These are phyloP conservation scores for Ophiocordyceps camponoti-leonardi DNA, from an alignment of 2,329 filamentous ascomycete species.

Conservation along the genomic window DNA sequence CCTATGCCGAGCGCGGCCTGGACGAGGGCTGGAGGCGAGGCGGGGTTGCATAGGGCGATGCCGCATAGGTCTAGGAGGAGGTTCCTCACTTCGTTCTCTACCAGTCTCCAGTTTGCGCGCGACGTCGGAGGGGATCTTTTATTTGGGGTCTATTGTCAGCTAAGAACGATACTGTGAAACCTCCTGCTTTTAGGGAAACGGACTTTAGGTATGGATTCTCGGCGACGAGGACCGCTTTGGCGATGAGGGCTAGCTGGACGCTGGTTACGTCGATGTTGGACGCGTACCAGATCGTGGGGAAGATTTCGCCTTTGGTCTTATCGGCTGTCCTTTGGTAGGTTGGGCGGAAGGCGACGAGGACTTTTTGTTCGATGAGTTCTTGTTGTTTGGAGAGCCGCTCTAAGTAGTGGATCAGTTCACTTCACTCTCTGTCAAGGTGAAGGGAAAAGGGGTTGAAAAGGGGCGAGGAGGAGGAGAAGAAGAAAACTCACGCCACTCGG, in stretches of 20 bases:
- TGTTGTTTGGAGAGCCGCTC: constrained; percentile 19
- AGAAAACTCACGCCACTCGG: constrained; percentile 18
- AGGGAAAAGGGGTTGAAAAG: not conserved
- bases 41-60: constrained; percentile 20
- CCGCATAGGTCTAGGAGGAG: constrained; percentile 21
- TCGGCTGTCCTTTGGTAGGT: constrained; percentile 17
- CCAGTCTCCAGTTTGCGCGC: constrained; percentile 15
- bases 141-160: no score
- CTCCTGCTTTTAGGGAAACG: no score
- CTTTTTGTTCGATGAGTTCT: constrained; percentile 15
- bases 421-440: no score
- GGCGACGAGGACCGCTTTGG: constrained; percentile 20
- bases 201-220: constrained; percentile 20
- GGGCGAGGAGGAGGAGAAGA: not conserved
- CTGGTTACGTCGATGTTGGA: constrained; percentile 22
- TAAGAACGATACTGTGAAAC: no score
- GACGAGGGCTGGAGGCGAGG: constrained; percentile 19
- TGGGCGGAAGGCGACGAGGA: constrained; percentile 15
- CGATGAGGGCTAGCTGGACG: constrained; percentile 21
- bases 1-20: constrained; percentile 22
- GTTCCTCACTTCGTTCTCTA: constrained; percentile 19
- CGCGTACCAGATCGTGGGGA: constrained; percentile 21
- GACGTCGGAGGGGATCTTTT: constrained; percentile 4
- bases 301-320: constrained; percentile 19
- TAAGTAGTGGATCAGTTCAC: constrained; percentile 5